Conservation (phyloP, 352 stramenopile genomes). For the Heterotrichella gracilis region DNA sequence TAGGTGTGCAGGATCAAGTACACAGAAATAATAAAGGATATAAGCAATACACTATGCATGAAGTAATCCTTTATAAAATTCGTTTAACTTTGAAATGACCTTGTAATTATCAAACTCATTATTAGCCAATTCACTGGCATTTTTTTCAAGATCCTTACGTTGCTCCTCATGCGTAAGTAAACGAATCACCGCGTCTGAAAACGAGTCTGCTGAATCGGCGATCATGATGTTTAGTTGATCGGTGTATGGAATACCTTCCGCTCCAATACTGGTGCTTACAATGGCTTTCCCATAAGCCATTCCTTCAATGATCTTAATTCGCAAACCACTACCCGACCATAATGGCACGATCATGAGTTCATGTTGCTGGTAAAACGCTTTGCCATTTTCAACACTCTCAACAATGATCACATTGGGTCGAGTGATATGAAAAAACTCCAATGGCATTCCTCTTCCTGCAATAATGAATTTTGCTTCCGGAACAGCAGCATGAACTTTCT, state of each 20-base stretch:
- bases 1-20: background rate
- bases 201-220: background rate
- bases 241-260: background rate
- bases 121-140: background rate
- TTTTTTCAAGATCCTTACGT: background rate
- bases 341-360: background rate
- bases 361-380: background rate
- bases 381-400: background rate
- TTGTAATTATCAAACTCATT: background rate
- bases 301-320: background rate
- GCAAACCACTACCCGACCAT: background rate
- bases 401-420: background rate
- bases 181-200: background rate
- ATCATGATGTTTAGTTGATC: background rate
- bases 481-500: background rate
- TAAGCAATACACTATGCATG: background rate
- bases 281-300: background rate
- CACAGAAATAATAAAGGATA: background rate
- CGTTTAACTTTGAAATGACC: background rate
- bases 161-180: background rate
- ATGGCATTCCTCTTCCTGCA: background rate
- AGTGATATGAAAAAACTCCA: background rate
- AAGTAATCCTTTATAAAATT: background rate
- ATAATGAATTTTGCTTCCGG: background rate
- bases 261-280: background rate